These are phyloP conservation scores for Dendrobium catenatum DNA, from an alignment of 106 monocot species.

Conservation along the genomic window DNA sequence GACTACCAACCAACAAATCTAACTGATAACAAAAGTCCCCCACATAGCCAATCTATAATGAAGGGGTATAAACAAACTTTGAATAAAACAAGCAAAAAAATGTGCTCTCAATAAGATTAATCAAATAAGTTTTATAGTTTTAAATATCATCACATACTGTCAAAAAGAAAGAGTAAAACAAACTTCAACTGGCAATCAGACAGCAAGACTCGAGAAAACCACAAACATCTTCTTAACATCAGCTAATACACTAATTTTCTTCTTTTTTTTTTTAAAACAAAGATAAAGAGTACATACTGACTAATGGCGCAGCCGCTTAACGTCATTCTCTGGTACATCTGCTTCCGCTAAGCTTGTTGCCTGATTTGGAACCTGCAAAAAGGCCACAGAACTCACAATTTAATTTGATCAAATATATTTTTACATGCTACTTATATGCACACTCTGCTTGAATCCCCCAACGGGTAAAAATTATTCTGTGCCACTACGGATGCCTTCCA, in stretches of 20 bases:
- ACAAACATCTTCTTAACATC: background rate
- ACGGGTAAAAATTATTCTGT: too few relatives aligned
- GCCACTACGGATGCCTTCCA: too few relatives aligned
- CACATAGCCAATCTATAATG: too few relatives aligned
- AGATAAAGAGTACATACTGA: background rate
- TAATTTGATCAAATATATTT: too few relatives aligned
- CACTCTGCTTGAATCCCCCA: too few relatives aligned
- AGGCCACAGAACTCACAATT: background rate
- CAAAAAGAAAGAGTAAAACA: background rate
- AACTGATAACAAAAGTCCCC: too few relatives aligned
- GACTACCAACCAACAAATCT: too few relatives aligned
- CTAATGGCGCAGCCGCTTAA: conserved; percentile 51
- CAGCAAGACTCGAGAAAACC: background rate
- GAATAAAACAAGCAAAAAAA: too few relatives aligned
- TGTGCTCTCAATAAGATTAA: background rate
- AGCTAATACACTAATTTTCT: background rate
- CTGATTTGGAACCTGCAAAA: conserved; percentile 36
- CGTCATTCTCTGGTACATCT: conserved; percentile 71
- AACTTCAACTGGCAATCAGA: background rate
- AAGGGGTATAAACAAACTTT: too few relatives aligned
- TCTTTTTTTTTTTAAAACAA: too few relatives aligned
- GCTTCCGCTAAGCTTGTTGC: conserved; percentile 21
- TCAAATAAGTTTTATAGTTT: background rate
- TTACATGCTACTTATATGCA: too few relatives aligned
- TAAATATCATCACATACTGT: background rate